These are phyloP conservation scores for Heterobasidion occidentale DNA, from an alignment of 1,284 basidiomycete genomes.

Conservation along the genomic window DNA sequence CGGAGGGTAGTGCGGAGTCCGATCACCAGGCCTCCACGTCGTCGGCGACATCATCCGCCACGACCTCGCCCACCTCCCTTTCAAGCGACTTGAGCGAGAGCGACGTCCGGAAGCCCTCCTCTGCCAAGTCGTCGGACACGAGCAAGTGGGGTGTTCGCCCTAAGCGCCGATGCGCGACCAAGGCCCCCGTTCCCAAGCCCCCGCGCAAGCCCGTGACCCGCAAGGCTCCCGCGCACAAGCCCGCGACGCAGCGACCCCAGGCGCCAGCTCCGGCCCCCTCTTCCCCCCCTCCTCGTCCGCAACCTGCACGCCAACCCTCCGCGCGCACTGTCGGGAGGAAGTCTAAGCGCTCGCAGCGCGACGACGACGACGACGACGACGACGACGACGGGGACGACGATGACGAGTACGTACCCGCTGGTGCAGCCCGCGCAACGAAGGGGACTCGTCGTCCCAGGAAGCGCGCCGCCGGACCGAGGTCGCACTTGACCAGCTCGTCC, in stretches of 20 bases:
- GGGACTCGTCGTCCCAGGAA: neutral
- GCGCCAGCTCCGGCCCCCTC: neutral
- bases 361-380: neutral
- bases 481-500: neutral
- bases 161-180: too few species aligned
- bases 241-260: too few species aligned
- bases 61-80: neutral
- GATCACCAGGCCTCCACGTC: neutral
- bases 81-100: too few species aligned
- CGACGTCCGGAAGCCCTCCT: too few species aligned
- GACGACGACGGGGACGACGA: neutral
- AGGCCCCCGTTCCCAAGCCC: too few species aligned
- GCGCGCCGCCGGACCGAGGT: neutral
- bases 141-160: too few species aligned
- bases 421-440: neutral
- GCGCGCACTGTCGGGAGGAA: constrained; percentile 1
- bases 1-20: too few species aligned
- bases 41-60: neutral
- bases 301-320: neutral
- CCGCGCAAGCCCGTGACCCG: too few species aligned
- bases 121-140: too few species aligned
- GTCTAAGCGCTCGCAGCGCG: neutral
- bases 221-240: too few species aligned
- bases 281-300: neutral
- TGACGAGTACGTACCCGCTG: neutral